These are phyloP conservation scores for Syzygium jambos DNA, from an alignment of 345 rosid species.

Conservation along the genomic window DNA sequence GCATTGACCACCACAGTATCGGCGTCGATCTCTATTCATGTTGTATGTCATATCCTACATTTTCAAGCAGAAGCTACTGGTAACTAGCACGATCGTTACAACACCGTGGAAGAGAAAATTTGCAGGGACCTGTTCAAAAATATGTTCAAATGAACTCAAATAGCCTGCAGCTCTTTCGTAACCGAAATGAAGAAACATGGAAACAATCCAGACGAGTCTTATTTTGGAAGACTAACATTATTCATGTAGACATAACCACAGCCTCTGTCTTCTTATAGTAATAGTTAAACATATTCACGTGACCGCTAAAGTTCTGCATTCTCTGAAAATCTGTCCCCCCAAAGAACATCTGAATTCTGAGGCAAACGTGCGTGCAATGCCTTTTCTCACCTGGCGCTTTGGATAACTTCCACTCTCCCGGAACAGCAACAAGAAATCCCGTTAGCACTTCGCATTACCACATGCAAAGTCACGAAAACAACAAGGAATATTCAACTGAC, in stretches of 20 bases:
- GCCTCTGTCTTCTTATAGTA: neutral
- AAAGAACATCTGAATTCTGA: neutral
- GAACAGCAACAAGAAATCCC: neutral
- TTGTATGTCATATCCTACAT: rapidly evolving
- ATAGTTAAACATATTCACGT: neutral
- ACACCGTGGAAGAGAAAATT: neutral
- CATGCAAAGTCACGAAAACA: neutral
- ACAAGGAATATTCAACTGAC: neutral
- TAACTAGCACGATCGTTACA: neutral
- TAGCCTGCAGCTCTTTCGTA: neutral
- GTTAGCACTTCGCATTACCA: neutral
- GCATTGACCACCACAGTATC: neutral
- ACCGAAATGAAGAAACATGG: neutral
- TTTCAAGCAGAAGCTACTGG: neutral
- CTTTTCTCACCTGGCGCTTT: neutral
- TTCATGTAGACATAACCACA: neutral
- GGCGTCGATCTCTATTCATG: neutral
- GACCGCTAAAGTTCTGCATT: neutral
- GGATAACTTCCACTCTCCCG: neutral
- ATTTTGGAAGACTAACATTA: neutral
- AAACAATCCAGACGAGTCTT: neutral
- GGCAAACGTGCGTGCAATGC: neutral
- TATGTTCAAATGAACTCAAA: neutral
- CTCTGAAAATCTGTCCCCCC: neutral
- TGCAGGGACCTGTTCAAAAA: neutral